These are phyloP conservation scores for Aspergillus campestris DNA, from an alignment of 495 filamentous ascomycete species.

Conservation along the genomic window DNA sequence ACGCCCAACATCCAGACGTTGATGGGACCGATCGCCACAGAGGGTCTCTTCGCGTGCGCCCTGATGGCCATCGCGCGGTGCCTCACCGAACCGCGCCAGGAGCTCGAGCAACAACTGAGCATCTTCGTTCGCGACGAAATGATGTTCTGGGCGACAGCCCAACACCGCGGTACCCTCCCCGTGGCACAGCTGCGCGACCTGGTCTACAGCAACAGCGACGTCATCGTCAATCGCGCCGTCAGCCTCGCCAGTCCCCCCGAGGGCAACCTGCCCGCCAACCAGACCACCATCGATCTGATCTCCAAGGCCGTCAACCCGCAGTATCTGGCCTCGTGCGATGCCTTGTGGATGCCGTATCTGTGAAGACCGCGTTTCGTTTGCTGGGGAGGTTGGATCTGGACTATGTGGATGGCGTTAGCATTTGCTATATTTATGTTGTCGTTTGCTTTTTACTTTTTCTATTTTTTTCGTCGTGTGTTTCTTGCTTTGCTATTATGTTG, in stretches of 20 bases:
- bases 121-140: constrained; percentile 97
- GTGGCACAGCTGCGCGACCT: constrained; percentile 73
- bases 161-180: constrained; percentile 57
- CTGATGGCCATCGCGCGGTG: constrained; percentile 95
- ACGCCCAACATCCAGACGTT: constrained; percentile 93
- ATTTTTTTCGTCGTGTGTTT: not conserved
- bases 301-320: constrained; percentile 77
- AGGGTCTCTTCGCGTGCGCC: constrained; percentile 86
- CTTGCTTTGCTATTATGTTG: too few species aligned
- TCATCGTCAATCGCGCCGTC: constrained; percentile 81
- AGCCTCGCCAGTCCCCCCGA: constrained; percentile 60
- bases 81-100: constrained; percentile 81
- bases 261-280: constrained; percentile 78
- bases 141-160: constrained; percentile 89
- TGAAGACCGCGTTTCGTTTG: constrained; percentile 32
- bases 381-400: not conserved
- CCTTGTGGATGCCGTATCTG: constrained; percentile 96
- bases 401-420: not conserved
- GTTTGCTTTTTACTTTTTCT: not conserved
- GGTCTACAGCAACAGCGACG: constrained; percentile 80
- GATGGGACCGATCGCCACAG: constrained; percentile 90
- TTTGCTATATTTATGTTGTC: too few species aligned
- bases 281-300: constrained; percentile 90
- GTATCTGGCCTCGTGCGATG: constrained; percentile 74
- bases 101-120: constrained; percentile 84